Evolutionary conservation across 1,139 yeast genomes (phyloP).

Genomic region (Candida glucosophila): DNA sequence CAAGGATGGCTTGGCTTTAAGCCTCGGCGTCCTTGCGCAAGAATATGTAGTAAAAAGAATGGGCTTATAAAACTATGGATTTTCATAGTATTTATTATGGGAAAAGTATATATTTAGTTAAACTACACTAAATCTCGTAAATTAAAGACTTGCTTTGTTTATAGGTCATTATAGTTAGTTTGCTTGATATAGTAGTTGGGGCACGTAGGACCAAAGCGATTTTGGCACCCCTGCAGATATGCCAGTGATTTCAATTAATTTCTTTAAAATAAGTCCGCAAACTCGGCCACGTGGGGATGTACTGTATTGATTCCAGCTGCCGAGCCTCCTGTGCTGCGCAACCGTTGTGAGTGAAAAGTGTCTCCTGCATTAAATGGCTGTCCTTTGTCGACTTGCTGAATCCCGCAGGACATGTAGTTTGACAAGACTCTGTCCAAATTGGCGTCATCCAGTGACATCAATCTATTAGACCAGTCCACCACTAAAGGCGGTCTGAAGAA

Average conservation of each 20-base stretch:
- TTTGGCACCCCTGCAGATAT: too few species aligned
- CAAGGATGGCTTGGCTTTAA: conserved; percentile 67
- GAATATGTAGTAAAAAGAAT: conserved; percentile 84
- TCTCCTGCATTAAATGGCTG: background rate
- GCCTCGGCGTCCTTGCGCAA: conserved; percentile 84
- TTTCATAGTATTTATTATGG: background rate
- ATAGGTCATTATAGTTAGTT: too few species aligned
- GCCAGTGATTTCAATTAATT: conserved; percentile 3
- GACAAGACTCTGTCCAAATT: conserved; percentile 36
- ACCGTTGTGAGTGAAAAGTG: background rate
- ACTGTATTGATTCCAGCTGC: conserved; percentile 6
- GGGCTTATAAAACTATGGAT: conserved; percentile 42
- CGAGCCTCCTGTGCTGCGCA: background rate
- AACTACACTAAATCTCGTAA: too few species aligned
- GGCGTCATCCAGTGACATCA: conserved; percentile 42
- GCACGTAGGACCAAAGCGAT: too few species aligned
- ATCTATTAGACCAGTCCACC: conserved; percentile 47
- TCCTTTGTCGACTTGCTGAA: conserved; percentile 12
- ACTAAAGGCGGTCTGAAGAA: conserved; percentile 33
- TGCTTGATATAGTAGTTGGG: too few species aligned
- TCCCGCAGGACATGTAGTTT: conserved; percentile 33
- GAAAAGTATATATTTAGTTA: too few species aligned
- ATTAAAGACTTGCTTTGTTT: too few species aligned
- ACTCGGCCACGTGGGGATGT: conserved; percentile 41
- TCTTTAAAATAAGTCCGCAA: conserved; percentile 35